phyloP scores from a whole-genome alignment of 108 stramenopile species.

The Fistulifera solaris region DNA sequence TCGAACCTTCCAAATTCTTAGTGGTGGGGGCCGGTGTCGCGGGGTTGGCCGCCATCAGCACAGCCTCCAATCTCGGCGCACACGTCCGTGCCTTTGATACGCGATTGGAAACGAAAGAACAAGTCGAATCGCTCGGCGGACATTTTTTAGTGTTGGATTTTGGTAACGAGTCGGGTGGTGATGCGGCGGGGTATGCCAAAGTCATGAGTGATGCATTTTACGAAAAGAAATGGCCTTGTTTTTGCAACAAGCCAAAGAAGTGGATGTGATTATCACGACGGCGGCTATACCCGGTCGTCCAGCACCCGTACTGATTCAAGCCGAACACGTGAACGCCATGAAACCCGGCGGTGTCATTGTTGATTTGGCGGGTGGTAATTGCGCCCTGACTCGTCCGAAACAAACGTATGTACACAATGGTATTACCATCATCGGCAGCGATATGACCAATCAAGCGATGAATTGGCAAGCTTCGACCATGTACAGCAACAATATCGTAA shows the following conservation, averaged over 20 bases:
- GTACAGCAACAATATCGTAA: conserved; percentile 82
- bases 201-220: conserved; percentile 80
- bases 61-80: conserved; percentile 84
- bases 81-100: conserved; percentile 84
- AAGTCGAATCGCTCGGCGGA: conserved; percentile 82
- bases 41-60: conserved; percentile 79
- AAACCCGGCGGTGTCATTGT: conserved; percentile 74
- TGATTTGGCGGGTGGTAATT: conserved; percentile 90
- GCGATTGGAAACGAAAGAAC: conserved; percentile 77
- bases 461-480: conserved; percentile 72
- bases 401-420: conserved; percentile 37
- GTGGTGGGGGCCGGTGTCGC: conserved; percentile 89
- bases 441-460: conserved; percentile 60
- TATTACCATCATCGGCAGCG: conserved; percentile 81
- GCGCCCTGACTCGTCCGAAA: conserved; percentile 61
- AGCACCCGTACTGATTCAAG: conserved; percentile 77
- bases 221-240: conserved; percentile 66
- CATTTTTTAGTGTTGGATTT: conserved; percentile 64
- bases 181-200: conserved; percentile 76
- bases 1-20: conserved; percentile 75
- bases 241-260: conserved; percentile 50
- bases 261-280: conserved; percentile 82
- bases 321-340: conserved; percentile 75
- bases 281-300: conserved; percentile 82
- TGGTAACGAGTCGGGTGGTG: conserved; percentile 56